These are phyloP conservation scores for Macrolepiota fuliginosa DNA, from an alignment of 768 basidiomycete species.

Conservation along the genomic window DNA sequence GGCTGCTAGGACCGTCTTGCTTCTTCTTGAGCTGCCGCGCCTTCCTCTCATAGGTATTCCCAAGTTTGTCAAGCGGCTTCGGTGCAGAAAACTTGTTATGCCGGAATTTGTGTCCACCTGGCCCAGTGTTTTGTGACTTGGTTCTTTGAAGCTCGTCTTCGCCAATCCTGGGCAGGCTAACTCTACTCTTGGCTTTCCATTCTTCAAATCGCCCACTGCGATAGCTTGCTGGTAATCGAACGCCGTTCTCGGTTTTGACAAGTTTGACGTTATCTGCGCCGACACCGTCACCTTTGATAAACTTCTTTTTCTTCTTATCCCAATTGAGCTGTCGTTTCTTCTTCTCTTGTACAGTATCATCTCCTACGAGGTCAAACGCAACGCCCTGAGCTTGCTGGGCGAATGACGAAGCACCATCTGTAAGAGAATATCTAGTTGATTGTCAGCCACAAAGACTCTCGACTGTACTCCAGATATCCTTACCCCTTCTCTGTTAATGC, in stretches of 20 bases:
- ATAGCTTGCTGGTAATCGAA: slow-evolving; percentile 87
- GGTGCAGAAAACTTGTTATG: slow-evolving; percentile 64
- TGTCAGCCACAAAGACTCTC: not conserved
- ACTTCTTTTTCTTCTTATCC: slow-evolving; percentile 97
- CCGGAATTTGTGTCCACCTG: slow-evolving; percentile 62
- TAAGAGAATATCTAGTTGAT: slow-evolving; percentile 73
- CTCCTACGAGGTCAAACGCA: slow-evolving; percentile 80
- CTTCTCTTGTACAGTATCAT: slow-evolving; percentile 58
- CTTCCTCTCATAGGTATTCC: slow-evolving; percentile 75
- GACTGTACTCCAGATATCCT: slow-evolving; percentile 20
- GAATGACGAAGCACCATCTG: slow-evolving; percentile 85
- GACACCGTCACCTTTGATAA: slow-evolving; percentile 78
- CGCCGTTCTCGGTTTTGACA: slow-evolving; percentile 90
- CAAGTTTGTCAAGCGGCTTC: slow-evolving; percentile 77
- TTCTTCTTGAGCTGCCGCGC: slow-evolving; percentile 59
- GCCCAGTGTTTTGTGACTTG: slow-evolving; percentile 32
- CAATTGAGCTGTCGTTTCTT: slow-evolving; percentile 72
- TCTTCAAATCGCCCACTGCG: slow-evolving; percentile 93
- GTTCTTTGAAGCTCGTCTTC: slow-evolving; percentile 53
- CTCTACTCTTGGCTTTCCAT: slow-evolving; percentile 81
- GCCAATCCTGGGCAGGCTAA: slow-evolving; percentile 78
- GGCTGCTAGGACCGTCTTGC: slow-evolving; percentile 28
- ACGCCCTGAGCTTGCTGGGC: slow-evolving; percentile 77
- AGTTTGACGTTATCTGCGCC: slow-evolving; percentile 95
- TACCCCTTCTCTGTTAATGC: slow-evolving; percentile 89